Evolutionary conservation across 192 early-diverging fungal species (phyloP), one percentile per base, ranked within the genome.

Genomic region (Linnemannia exigua): DNA sequence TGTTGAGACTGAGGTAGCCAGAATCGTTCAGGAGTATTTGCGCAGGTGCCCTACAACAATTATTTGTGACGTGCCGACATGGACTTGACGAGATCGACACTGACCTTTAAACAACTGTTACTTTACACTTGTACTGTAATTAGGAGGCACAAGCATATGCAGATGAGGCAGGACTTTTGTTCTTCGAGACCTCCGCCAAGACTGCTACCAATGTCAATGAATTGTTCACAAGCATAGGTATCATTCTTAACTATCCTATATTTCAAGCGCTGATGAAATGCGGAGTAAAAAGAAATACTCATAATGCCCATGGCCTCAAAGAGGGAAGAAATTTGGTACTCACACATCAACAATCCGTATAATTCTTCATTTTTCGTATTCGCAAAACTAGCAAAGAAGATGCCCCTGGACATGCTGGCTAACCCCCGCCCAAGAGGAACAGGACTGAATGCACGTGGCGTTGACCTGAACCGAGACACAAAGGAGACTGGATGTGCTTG

Each of bases 171-270:
- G 93, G 91, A 35, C 79, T 94, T 14, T 79, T 94, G 37, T 94
- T 93, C 84, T 93, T 92, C 67, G 94, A 94, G 76, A 93, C 94
- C 3, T 93, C 92, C 12, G 94, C 94, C 74, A 94, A 94, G 72
- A 93, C 92, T 44, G 90, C 92, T 8, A 71, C 78, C 35, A 92
- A 92, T 76, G 93, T 94, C 41, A 90, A 84, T 41, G 91, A 93
- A 54, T 69, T 94, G 31, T 94, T 94, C 76, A 92, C 89, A 44
- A 84, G 89, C 75, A 93, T 93, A 90, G 92, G 92, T 93, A 87
- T 70, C 22, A 22, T 44, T 44, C 41, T 6, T 44, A 44, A 44
- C 41, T 44, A 44, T 44, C 20, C 33, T 12, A 7, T 22, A 50
- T 61, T 35, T 44, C 51, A 48, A 54, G 28, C 22, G 22, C 51